Conservation (phyloP, 352 stramenopile genomes). For the Stramenopiles sp. region DNA sequence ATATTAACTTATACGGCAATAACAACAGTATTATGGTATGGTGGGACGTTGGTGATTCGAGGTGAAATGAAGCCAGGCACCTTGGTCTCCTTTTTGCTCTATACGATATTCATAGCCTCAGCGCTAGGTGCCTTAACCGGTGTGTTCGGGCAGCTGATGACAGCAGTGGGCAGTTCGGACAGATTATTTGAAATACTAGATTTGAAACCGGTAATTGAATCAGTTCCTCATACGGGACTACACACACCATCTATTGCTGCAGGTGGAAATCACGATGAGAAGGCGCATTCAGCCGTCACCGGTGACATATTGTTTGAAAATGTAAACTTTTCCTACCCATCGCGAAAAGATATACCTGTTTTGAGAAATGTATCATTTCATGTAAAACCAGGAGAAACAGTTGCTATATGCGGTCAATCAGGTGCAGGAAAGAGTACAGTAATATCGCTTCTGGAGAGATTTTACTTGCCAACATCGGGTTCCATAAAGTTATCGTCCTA, state of each 20-base stretch:
- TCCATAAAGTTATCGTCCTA: slow-evolving; percentile 30
- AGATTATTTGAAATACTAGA: slow-evolving; percentile 58
- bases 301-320: slow-evolving; percentile 57
- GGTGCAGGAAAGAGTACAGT: slow-evolving; percentile 48
- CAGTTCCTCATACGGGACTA: background rate
- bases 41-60: slow-evolving; percentile 61
- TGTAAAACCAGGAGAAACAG: slow-evolving; percentile 40
- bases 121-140: slow-evolving; percentile 62
- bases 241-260: background rate
- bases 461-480: slow-evolving; percentile 37
- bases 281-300: slow-evolving; percentile 25
- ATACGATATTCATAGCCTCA: slow-evolving; percentile 68
- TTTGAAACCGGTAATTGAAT: background rate
- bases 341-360: slow-evolving; percentile 32
- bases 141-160: slow-evolving; percentile 72
- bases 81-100: slow-evolving; percentile 75
- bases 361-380: slow-evolving; percentile 26
- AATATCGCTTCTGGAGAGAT: slow-evolving; percentile 41
- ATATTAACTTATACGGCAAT: slow-evolving; percentile 61
- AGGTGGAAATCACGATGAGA: too few relatives aligned
- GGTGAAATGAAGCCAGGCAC: slow-evolving; percentile 58
- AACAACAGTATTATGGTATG: slow-evolving; percentile 66
- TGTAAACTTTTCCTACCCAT: slow-evolving; percentile 69
- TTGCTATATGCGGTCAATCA: slow-evolving; percentile 44
- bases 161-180: slow-evolving; percentile 56